Conservation (phyloP, 345 rosid species). For the Eucalyptus fibrosa region DNA sequence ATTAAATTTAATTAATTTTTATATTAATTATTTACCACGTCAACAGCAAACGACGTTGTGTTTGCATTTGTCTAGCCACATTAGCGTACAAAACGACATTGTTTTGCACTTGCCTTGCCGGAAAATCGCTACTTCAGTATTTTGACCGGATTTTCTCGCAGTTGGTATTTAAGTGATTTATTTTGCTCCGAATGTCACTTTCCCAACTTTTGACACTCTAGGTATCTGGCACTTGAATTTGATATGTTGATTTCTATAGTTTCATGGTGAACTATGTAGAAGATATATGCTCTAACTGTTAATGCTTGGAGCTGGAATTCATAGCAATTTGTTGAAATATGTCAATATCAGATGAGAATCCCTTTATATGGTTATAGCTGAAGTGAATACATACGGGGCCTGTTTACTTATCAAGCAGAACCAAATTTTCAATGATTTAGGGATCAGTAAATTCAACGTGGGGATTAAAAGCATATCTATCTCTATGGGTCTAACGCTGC, state of each 20-base stretch:
- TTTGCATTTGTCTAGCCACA: rapidly evolving
- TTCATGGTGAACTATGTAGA: background rate
- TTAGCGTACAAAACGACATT: rapidly evolving
- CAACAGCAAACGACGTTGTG: rapidly evolving
- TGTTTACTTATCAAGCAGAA: background rate
- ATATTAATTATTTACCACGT: no score
- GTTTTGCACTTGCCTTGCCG: rapidly evolving
- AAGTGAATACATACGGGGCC: background rate
- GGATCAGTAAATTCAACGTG: background rate
- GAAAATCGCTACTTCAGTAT: rapidly evolving
- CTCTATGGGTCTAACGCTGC: background rate
- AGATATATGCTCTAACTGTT: background rate
- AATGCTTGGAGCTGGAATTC: background rate
- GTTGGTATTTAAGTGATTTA: rapidly evolving
- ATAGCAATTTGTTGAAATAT: background rate
- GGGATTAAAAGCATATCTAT: background rate
- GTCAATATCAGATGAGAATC: background rate
- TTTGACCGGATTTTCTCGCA: rapidly evolving
- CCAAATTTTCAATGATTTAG: background rate
- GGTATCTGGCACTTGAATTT: rapidly evolving
- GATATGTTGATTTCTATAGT: background rate
- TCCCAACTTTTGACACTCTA: rapidly evolving
- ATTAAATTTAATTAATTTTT: no score
- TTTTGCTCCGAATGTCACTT: no score
- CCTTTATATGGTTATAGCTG: background rate